A percentile compares a stretch with the other conserved stretches of the same genome.
Evolutionary conservation across 2,329 filamentous ascomycete genomes (phyloP).

Genomic region (Cordyceps javanica): DNA sequence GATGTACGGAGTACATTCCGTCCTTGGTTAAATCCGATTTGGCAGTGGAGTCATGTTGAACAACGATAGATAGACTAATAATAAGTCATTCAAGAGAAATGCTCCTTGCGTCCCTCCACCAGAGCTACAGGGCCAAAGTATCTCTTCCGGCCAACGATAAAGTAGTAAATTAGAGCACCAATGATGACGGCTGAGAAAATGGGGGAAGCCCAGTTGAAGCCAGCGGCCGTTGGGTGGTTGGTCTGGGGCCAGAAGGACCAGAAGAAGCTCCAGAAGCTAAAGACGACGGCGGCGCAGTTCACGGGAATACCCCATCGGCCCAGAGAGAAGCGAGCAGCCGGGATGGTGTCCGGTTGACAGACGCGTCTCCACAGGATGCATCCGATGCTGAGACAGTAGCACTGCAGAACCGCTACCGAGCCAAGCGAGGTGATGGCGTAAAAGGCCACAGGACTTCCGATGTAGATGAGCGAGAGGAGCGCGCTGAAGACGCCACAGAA

Average conservation of each 20-base stretch:
- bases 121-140: constrained; percentile 13
- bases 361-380: constrained; percentile 15
- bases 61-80: too few species aligned
- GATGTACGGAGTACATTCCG: too few species aligned
- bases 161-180: constrained; percentile 11
- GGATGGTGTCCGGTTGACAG: constrained; percentile 13
- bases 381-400: constrained; percentile 15
- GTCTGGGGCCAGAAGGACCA: constrained; percentile 16
- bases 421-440: constrained; percentile 16
- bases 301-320: constrained; percentile 14
- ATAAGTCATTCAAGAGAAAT: background rate
- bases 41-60: too few species aligned
- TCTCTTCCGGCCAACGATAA: constrained; percentile 2
- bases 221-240: constrained; percentile 6
- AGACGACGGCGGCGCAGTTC: constrained; percentile 10
- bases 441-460: constrained; percentile 16
- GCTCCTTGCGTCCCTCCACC: constrained; percentile 13
- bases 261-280: constrained; percentile 15
- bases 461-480: constrained; percentile 13
- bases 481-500: constrained; percentile 12
- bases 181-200: constrained; percentile 12
- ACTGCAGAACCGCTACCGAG: constrained; percentile 14
- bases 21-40: too few species aligned
- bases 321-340: constrained; percentile 12
- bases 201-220: constrained; percentile 15